Conservation (phyloP, 140 eudicot genomes). For the Ambrosia hybrid region DNA sequence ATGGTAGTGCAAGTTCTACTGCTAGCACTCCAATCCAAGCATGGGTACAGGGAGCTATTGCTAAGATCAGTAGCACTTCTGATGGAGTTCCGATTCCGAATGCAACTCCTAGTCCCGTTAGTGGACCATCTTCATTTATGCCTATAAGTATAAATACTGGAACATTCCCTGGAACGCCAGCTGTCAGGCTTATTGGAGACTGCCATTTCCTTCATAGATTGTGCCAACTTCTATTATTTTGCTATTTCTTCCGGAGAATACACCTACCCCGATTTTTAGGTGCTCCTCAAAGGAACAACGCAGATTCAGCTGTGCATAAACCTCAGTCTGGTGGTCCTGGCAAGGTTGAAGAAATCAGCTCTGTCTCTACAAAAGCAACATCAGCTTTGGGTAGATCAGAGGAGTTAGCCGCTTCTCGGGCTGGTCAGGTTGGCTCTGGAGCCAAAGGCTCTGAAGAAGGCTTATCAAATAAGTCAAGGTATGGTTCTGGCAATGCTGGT, state of each 20-base stretch:
- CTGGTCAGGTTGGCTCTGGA: conserved; percentile 60
- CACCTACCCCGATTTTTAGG: conserved; percentile 68
- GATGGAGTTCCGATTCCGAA: conserved; percentile 53
- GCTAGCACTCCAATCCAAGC: conserved; percentile 96
- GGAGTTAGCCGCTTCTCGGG: conserved; percentile 53
- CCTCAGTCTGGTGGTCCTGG: conserved; percentile 58
- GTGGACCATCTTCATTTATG: conserved; percentile 85
- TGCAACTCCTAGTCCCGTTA: conserved; percentile 75
- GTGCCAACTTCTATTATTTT: conserved; percentile 88
- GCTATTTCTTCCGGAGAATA: conserved; percentile 84
- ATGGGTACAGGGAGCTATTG: conserved; percentile 72
- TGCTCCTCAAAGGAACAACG: conserved; percentile 67
- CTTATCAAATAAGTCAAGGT: conserved; percentile 69
- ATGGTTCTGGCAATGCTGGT: conserved; percentile 95
- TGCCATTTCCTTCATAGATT: conserved; percentile 92
- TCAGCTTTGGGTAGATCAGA: conserved; percentile 57
- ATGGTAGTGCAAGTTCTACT: conserved; percentile 73
- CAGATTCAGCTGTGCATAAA: conserved; percentile 60
- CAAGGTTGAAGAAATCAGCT: conserved; percentile 75
- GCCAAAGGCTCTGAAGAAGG: conserved; percentile 83
- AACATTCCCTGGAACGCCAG: conserved; percentile 98
- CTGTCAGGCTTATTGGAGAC: conserved; percentile 96
- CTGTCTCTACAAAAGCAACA: conserved; percentile 50
- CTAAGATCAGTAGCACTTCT: conserved; percentile 51
- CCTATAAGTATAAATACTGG: conserved; percentile 96